Evolutionary conservation across 495 filamentous ascomycete genomes (phyloP).

Genomic region (Talaromyces borbonicus): DNA sequence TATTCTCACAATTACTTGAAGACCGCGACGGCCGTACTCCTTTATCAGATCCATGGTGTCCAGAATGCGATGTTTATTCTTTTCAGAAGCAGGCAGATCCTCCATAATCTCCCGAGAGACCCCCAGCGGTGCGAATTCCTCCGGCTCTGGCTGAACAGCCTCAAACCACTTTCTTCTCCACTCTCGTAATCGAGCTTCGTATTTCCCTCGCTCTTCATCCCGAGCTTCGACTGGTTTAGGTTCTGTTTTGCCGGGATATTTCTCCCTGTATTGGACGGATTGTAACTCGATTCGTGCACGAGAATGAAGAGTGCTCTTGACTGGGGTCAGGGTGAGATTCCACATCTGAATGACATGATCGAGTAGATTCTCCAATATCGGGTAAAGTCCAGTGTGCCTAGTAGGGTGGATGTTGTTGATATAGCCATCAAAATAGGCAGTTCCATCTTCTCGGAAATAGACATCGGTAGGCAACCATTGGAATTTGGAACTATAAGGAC

Average conservation of each 20-base stretch:
- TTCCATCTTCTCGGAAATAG: conserved; percentile 17
- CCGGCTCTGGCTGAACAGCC: conserved; percentile 23
- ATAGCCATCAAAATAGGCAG: conserved; percentile 30
- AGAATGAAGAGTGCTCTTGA: conserved; percentile 28
- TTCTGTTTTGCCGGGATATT: conserved; percentile 12
- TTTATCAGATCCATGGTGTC: conserved; percentile 20
- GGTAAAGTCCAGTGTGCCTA: conserved; percentile 23
- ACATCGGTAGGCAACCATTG: conserved; percentile 33
- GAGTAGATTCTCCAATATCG: conserved; percentile 32
- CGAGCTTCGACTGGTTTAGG: conserved; percentile 12
- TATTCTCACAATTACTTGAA: conserved; percentile 31
- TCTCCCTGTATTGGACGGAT: conserved; percentile 22
- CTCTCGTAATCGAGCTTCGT: conserved; percentile 15
- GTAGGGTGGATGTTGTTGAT: conserved; percentile 40
- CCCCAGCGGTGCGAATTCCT: conserved; percentile 23
- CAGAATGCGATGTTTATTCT: conserved; percentile 16
- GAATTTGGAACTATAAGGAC: conserved; percentile 22
- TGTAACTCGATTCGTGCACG: conserved; percentile 23
- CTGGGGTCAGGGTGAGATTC: conserved; percentile 27
- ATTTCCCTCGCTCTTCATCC: conserved; percentile 17
- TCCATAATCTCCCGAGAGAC: conserved; percentile 19
- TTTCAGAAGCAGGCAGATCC: conserved; percentile 17
- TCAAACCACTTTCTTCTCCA: conserved; percentile 19
- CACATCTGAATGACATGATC: conserved; percentile 31
- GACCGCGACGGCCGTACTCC: conserved; percentile 29